These are phyloP conservation scores for Drechmeria coniospora DNA, from an alignment of 2,329 filamentous ascomycete genomes.

Conservation along the genomic window DNA sequence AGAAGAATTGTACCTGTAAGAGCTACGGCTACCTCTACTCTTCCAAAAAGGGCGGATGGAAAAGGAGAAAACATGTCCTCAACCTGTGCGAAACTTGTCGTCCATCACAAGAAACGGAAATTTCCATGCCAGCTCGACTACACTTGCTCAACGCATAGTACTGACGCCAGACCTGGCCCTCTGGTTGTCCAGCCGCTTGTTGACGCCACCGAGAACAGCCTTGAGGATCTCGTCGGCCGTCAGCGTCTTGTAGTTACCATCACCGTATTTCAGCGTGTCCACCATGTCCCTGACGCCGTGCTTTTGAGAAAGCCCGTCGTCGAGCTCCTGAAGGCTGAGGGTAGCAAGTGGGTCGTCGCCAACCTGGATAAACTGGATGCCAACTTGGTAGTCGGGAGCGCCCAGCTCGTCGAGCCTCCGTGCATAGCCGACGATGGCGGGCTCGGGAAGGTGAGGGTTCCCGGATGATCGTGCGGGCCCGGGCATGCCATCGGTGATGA, in stretches of 20 bases:
- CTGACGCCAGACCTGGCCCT: too few species aligned
- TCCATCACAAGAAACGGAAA: too few species aligned
- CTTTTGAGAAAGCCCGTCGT: constrained; percentile 48
- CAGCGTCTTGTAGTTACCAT: constrained; percentile 26
- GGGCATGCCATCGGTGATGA: constrained; percentile 78
- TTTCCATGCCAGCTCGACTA: too few species aligned
- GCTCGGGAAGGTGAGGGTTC: constrained; percentile 34
- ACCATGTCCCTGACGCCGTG: constrained; percentile 66
- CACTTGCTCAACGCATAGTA: too few species aligned
- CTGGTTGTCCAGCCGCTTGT: constrained; percentile 24
- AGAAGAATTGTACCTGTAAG: too few species aligned
- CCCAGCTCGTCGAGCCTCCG: constrained; percentile 52
- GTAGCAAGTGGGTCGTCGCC: constrained; percentile 55
- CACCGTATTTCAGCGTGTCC: constrained; percentile 67
- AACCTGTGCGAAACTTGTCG: too few species aligned
- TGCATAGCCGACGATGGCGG: constrained; percentile 50
- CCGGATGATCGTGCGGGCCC: background rate
- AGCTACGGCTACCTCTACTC: too few species aligned
- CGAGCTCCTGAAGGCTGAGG: constrained; percentile 52
- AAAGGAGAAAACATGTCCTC: too few species aligned
- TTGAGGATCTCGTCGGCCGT: constrained; percentile 64
- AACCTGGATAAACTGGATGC: constrained; percentile 93
- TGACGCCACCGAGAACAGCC: constrained; percentile 63
- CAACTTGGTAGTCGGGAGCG: constrained; percentile 68
- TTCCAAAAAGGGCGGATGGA: too few species aligned